Evolutionary conservation across 2,329 filamentous ascomycete genomes (phyloP).

Genomic region (Trichoderma gracile): DNA sequence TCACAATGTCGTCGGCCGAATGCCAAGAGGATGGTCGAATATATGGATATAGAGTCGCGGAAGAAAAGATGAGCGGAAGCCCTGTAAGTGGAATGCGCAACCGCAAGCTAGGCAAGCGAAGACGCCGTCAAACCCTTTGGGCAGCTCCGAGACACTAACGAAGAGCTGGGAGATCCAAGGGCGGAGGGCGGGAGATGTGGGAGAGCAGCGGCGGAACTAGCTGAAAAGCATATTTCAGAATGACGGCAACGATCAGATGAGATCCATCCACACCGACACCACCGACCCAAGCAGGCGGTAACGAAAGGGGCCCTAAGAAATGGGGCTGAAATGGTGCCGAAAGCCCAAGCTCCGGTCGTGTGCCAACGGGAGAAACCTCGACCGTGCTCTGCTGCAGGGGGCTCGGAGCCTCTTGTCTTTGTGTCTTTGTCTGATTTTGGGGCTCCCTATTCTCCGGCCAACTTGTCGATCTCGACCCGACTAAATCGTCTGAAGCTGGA

Average conservation of each 20-base stretch:
- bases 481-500: background rate
- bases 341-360: background rate
- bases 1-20: background rate
- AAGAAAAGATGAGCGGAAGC: background rate
- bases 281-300: conserved; percentile 25
- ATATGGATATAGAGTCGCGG: background rate
- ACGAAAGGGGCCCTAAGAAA: conserved; percentile 8
- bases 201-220: background rate
- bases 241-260: background rate
- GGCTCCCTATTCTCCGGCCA: background rate
- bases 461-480: background rate
- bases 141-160: background rate
- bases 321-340: background rate
- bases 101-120: background rate
- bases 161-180: background rate
- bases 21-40: background rate
- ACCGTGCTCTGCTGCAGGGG: conserved; percentile 5
- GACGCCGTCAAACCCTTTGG: background rate
- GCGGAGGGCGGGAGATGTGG: background rate
- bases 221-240: background rate
- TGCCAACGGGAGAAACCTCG: background rate
- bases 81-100: background rate
- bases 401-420: background rate
- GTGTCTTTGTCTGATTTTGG: background rate
- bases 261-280: background rate